Conservation (phyloP, 768 basidiomycete genomes). For the Boletus sp. region DNA sequence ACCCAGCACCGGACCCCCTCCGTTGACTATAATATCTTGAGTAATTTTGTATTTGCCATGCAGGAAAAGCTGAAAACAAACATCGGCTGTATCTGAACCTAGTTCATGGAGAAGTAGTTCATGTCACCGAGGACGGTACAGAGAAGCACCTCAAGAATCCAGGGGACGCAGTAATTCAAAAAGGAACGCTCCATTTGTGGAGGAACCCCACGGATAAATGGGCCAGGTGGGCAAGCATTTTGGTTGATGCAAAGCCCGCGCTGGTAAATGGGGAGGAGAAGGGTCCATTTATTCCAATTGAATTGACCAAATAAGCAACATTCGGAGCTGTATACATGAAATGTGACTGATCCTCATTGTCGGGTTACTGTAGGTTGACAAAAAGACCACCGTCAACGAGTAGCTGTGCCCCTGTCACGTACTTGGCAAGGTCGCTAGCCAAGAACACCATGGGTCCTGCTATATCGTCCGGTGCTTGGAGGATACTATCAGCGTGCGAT, state of each 20-base stretch:
- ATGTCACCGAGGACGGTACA: constrained; percentile 7
- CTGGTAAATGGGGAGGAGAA: not conserved
- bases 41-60: too few species aligned
- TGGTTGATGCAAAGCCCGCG: not conserved
- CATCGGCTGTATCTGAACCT: not conserved
- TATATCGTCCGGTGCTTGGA: not conserved
- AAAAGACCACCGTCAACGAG: not conserved
- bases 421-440: not conserved
- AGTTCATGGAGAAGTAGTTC: not conserved
- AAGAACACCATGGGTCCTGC: not conserved
- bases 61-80: not conserved
- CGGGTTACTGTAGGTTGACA: not conserved
- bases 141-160: constrained; percentile 53
- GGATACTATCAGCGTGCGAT: not conserved
- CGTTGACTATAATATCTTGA: not conserved
- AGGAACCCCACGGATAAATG: constrained; percentile 49
- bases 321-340: not conserved
- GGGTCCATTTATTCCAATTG: constrained; percentile 38
- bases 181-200: constrained; percentile 63
- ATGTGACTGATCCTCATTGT: not conserved
- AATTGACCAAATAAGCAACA: constrained; percentile 33
- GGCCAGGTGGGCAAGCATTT: constrained; percentile 21
- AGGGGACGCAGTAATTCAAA: constrained; percentile 46
- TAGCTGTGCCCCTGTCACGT: not conserved
- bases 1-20: not conserved